Conservation (phyloP, 345 rosid genomes). For the thale cress (Arabidopsis thaliana) region TAIR10.1 NC_003074.8:21688501-21689000, state of each 20-base stretch:
- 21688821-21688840: constrained; percentile 91
- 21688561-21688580: constrained; percentile 14
- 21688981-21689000: constrained; percentile 23
- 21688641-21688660: constrained; percentile 55
- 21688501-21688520: constrained; percentile 4
- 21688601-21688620: background rate
- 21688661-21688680: constrained; percentile 98
- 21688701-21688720: constrained; percentile 90
- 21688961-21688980: constrained; percentile 28
- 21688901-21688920: constrained; percentile 65
- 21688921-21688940: constrained; percentile 67
- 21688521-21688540: background rate
- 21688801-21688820: constrained; percentile 67
- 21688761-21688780: constrained; percentile 72
- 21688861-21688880: constrained; percentile 59
- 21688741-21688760: constrained; percentile 84
- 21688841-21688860: constrained; percentile 93
- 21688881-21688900: constrained; percentile 69
- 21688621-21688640: constrained; percentile 1
- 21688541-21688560: background rate
- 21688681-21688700: constrained; percentile 89
- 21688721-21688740: constrained; percentile 74
- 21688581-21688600: background rate
- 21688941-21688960: constrained; percentile 26
- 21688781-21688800: constrained; percentile 54